phyloP scores from a whole-genome alignment of 805 yeast species.

The Candida coquimbonensis region DNA sequence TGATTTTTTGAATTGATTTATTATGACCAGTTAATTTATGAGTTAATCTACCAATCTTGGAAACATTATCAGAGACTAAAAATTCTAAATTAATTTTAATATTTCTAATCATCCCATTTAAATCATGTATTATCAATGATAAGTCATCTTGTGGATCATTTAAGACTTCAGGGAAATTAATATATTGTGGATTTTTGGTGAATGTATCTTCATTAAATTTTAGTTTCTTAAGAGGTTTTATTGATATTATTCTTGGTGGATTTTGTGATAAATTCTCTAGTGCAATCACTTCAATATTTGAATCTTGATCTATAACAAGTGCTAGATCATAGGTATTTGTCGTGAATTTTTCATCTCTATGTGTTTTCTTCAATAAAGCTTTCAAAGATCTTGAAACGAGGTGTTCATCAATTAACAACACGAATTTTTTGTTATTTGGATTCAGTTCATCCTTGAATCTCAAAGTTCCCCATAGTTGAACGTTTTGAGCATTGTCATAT shows the following conservation, averaged over 20 bases:
- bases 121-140: constrained; percentile 40
- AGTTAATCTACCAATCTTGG: constrained; percentile 26
- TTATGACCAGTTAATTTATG: constrained; percentile 79
- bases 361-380: constrained; percentile 6
- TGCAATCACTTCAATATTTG: constrained; percentile 37
- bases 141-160: constrained; percentile 23
- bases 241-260: constrained; percentile 49
- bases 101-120: constrained; percentile 31
- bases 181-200: constrained; percentile 25
- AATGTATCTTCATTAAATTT: constrained; percentile 21
- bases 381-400: constrained; percentile 25
- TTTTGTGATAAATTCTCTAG: constrained; percentile 43
- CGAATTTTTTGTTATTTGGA: constrained; percentile 22
- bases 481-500: constrained; percentile 46
- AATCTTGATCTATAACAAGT: constrained; percentile 34
- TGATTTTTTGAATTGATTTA: constrained; percentile 63
- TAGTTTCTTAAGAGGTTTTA: constrained; percentile 30
- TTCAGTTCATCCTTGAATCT: constrained; percentile 20
- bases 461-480: constrained; percentile 50
- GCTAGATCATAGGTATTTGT: constrained; percentile 34
- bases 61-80: constrained; percentile 11
- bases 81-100: constrained; percentile 23
- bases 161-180: constrained; percentile 30
- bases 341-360: constrained; percentile 18
- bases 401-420: constrained; percentile 35